These are phyloP conservation scores for Colletotrichum australisinense DNA, from an alignment of 2,329 filamentous ascomycete species.

Conservation along the genomic window DNA sequence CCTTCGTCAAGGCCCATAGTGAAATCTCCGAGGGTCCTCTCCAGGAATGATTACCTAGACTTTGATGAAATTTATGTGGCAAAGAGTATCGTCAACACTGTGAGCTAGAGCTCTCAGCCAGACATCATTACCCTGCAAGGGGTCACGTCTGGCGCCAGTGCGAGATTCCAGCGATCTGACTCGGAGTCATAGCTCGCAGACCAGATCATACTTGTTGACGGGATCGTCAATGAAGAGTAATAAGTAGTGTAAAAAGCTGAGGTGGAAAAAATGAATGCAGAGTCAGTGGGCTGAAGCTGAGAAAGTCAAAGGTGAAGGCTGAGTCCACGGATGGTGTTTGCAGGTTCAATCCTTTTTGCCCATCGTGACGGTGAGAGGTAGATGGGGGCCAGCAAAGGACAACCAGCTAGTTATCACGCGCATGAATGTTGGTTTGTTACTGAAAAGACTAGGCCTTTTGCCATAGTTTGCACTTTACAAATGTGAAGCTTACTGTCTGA, in stretches of 20 bases:
- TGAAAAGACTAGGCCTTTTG: background rate
- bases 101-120: constrained; percentile 48
- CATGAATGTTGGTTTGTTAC: background rate
- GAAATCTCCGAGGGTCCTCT: constrained; percentile 59
- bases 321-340: no score
- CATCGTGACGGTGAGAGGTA: no score
- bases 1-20: constrained; percentile 51
- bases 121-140: constrained; percentile 49
- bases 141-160: background rate
- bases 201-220: no score
- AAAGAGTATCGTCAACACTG: constrained; percentile 51
- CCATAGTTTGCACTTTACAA: background rate
- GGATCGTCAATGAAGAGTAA: no score
- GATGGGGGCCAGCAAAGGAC: no score
- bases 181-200: background rate
- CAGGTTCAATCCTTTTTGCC: no score
- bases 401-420: no score
- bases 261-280: no score
- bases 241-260: no score
- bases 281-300: no score
- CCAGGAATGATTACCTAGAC: constrained; percentile 46
- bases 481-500: background rate
- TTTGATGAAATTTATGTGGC: constrained; percentile 53
- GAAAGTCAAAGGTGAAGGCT: no score
- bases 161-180: background rate